Evolutionary conservation across 148 eudicot species (phyloP), one percentile per base, ranked within the genome.

Genomic region (Rhododendron ferrugineum): DNA sequence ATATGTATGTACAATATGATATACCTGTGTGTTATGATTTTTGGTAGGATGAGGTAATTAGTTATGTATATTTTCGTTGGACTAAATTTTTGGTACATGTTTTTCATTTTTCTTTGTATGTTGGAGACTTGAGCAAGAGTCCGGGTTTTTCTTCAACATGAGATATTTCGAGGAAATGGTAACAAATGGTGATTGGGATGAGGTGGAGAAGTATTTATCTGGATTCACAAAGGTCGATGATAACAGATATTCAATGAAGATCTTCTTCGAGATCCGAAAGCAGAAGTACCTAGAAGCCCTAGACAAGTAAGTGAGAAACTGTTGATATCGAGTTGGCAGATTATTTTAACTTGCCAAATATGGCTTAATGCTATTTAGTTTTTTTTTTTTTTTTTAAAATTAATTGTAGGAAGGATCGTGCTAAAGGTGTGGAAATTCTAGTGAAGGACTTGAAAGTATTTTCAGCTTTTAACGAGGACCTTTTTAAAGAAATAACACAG

Each of bases 221-320:
- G 99, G 98, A 79, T 97, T 97, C 87, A 97, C 99, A 9, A 97
- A 97, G 88, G 96, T 97, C 74, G 98, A 97, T 83, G 99, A 97
- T 85, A 97, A 97, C 81, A 87, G 98, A 85, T 93, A 94, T 89
- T 97, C 99, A 2, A 97, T 93, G 99, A 97, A 97, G 89, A 94
- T 97, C 54, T 97, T 94, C 89, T 97, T 97, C 76, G 99, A 97
- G 92, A 95, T 97, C 79, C 93, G 98, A 82, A 97, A 97, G 88
- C 99, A 95, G 84, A 97, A 97, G 90, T 97, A 97, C 86, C 91
- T 97, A 20, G 99, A 97, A 91, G 98, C 99, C 79, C 86, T 97
- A 83, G 99, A 97, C 83, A 92, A 75, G 99, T 92, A 89, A 78
- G 90, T 84, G 40, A 2, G 81, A 11, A 79, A 60, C 54, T 81